These are phyloP conservation scores for Astrocystis sublimbata DNA, from an alignment of 495 filamentous ascomycete genomes.

Conservation along the genomic window DNA sequence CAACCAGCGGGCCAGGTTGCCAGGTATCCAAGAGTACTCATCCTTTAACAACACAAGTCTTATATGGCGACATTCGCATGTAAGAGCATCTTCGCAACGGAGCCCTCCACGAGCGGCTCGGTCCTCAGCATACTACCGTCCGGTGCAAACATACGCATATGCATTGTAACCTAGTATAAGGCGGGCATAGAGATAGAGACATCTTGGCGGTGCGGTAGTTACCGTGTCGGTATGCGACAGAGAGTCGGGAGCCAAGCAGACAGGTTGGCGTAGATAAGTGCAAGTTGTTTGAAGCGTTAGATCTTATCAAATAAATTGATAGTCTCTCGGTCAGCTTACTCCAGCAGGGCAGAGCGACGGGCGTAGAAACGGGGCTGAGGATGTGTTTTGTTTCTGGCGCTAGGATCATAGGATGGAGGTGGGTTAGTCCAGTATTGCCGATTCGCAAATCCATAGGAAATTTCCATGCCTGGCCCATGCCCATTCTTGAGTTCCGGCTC, in stretches of 20 bases:
- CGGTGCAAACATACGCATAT: no score
- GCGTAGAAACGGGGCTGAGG: not conserved
- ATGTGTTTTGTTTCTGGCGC: not conserved
- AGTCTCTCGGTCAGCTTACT: constrained; percentile 13
- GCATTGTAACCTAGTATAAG: no score
- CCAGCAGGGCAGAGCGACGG: not conserved
- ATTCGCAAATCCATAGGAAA: not conserved
- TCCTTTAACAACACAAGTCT: not conserved
- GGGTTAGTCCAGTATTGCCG: not conserved
- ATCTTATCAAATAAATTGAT: constrained; percentile 10
- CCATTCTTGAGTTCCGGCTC: not conserved
- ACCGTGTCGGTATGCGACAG: not conserved
- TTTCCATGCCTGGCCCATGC: no score
- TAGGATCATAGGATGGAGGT: not conserved
- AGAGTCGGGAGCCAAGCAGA: not conserved
- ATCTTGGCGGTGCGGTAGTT: not conserved
- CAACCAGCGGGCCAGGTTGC: no score
- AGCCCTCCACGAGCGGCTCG: not conserved
- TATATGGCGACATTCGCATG: not conserved
- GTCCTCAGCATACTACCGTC: not conserved
- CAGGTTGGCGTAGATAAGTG: not conserved
- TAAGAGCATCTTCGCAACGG: not conserved
- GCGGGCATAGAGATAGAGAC: no score
- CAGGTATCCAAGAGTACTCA: not conserved
- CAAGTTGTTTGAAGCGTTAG: not conserved